Evolutionary conservation across 345 rosid genomes (phyloP).

Genomic region (Rhodomyrtus tomentosa): DNA sequence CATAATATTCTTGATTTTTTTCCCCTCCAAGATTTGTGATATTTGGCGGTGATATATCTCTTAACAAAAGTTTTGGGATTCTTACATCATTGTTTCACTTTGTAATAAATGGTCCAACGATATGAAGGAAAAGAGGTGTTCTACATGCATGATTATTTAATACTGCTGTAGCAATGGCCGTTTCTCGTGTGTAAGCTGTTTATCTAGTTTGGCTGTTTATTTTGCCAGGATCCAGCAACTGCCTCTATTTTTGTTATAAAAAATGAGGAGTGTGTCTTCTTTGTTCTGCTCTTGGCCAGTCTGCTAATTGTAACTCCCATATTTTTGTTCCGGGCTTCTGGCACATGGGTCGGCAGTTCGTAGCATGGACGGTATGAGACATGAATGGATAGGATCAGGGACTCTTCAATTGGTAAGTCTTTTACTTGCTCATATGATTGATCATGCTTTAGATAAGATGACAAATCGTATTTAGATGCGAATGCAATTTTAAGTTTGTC

Average conservation of each 20-base stretch:
- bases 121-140: not conserved
- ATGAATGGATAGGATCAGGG: not conserved
- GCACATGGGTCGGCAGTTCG: not conserved
- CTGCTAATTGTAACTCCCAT: not conserved
- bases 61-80: not conserved
- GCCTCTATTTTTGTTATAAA: not conserved
- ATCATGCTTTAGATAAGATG: not conserved
- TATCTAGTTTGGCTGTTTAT: not conserved
- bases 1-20: not conserved
- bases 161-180: not conserved
- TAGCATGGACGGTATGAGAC: rapidly evolving
- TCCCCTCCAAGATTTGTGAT: not conserved
- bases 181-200: not conserved
- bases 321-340: not conserved
- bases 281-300: not conserved
- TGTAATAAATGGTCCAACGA: not conserved
- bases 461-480: not conserved
- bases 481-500: not conserved
- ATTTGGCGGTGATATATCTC: not conserved
- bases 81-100: not conserved
- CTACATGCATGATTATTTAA: not conserved
- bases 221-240: not conserved
- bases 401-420: not conserved
- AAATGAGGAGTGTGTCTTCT: not conserved
- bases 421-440: not conserved